A percentile compares a stretch with the other conserved stretches of the same genome.
Conservation (phyloP, 2,329 filamentous ascomycete species). For the Aspergillus sp. region DNA sequence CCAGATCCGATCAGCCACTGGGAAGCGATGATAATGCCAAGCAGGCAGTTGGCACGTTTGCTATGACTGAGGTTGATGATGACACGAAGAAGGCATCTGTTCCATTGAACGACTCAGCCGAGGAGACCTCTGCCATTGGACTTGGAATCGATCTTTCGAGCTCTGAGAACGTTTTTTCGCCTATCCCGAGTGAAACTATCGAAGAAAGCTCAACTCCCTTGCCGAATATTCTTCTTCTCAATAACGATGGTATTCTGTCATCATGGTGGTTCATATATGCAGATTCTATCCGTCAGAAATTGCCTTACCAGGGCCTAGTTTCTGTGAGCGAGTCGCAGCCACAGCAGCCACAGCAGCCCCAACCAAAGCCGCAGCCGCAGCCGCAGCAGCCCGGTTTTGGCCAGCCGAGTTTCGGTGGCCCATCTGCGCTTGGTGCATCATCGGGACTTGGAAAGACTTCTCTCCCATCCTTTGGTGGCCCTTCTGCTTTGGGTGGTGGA, state of each 20-base stretch:
- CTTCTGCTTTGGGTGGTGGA: slow-evolving; percentile 16
- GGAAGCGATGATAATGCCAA: slow-evolving; percentile 51
- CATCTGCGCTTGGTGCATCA: slow-evolving; percentile 21
- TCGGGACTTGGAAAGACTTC: slow-evolving; percentile 24
- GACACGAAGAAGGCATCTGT: slow-evolving; percentile 68
- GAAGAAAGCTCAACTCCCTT: slow-evolving; percentile 70
- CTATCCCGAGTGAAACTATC: slow-evolving; percentile 69
- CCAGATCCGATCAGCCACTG: slow-evolving; percentile 60
- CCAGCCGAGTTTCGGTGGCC: slow-evolving; percentile 16
- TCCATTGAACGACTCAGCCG: slow-evolving; percentile 55
- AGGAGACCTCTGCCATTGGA: slow-evolving; percentile 71
- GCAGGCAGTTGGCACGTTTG: slow-evolving; percentile 58
- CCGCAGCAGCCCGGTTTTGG: slow-evolving; percentile 18
- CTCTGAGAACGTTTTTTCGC: slow-evolving; percentile 66
- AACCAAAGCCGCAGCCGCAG: slow-evolving; percentile 10
- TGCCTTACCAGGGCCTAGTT: slow-evolving; percentile 62
- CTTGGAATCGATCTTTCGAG: slow-evolving; percentile 74
- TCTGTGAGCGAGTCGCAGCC: slow-evolving; percentile 23
- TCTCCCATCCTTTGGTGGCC: slow-evolving; percentile 18
- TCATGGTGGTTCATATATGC: slow-evolving; percentile 90
- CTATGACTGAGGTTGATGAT: slow-evolving; percentile 49
- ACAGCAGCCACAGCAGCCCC: slow-evolving; percentile 14
- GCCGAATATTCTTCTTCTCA: slow-evolving; percentile 75
- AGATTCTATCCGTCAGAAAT: slow-evolving; percentile 67
- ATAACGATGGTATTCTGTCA: slow-evolving; percentile 75